Conservation (phyloP, 2,329 filamentous ascomycete species). For the Fusarium staphyleae region DNA sequence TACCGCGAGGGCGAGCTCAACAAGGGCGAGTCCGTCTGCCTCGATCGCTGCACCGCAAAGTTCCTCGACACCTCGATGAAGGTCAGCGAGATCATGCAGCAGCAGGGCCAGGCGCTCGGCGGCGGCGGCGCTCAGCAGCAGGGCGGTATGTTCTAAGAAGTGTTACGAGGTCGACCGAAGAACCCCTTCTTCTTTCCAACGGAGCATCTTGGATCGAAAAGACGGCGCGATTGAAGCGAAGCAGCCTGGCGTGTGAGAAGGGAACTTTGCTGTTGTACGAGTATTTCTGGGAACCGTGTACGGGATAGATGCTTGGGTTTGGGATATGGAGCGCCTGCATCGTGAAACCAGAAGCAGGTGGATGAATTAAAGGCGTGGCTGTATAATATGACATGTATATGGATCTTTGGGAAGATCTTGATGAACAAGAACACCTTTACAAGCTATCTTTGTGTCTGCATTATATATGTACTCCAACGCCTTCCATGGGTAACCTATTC, state of each 20-base stretch:
- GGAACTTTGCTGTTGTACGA: conserved; percentile 22
- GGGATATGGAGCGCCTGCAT: conserved; percentile 29
- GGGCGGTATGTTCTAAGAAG: conserved; percentile 42
- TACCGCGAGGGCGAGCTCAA: conserved; percentile 97
- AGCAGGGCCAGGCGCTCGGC: conserved; percentile 75
- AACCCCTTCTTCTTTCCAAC: not conserved
- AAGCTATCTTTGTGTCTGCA: not conserved
- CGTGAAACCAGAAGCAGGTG: conserved; percentile 22
- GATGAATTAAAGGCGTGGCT: conserved; percentile 23
- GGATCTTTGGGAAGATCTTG: conserved; percentile 33
- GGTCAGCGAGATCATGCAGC: conserved; percentile 95
- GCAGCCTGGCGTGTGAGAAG: not conserved
- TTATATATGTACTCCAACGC: conserved; percentile 15
- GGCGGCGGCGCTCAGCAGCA: conserved; percentile 50
- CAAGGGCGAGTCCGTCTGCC: conserved; percentile 98
- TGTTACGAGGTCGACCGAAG: not conserved
- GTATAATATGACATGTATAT: conserved; percentile 40
- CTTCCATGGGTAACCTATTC: conserved; percentile 10
- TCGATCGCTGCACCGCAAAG: conserved; percentile 96
- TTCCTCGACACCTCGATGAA: conserved; percentile 99
- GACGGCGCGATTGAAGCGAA: not conserved
- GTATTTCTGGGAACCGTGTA: conserved; percentile 21
- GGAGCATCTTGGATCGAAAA: conserved; percentile 3
- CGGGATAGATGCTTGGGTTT: conserved; percentile 27
- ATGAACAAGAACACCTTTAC: conserved; percentile 27